phyloP scores from a whole-genome alignment of 352 stramenopile genomes.

The Pythium pyrilobum region DNA sequence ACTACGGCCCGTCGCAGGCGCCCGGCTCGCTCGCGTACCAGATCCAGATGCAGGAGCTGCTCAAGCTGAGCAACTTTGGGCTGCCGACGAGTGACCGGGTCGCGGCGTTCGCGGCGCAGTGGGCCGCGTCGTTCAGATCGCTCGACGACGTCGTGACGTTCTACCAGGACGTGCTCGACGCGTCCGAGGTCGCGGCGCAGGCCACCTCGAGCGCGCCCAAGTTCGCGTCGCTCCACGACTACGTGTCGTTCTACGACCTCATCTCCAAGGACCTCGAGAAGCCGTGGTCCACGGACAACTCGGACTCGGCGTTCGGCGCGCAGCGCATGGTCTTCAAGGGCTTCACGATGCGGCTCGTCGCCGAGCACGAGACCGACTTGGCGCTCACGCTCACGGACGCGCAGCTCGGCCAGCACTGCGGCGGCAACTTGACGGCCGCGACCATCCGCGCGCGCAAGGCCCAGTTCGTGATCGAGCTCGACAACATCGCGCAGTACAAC shows the following conservation, averaged over 20 bases:
- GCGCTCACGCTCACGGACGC: constrained; percentile 18
- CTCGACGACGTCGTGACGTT: constrained; percentile 3
- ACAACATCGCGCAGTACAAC: constrained; percentile 30
- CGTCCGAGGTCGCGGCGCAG: not conserved
- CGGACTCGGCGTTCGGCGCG: constrained; percentile 32
- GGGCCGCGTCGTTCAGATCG: not conserved
- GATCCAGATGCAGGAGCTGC: constrained; percentile 9
- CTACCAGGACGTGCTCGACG: constrained; percentile 2
- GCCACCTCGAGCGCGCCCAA: not conserved
- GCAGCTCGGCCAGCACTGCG: constrained; percentile 30
- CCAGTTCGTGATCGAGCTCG: constrained; percentile 36
- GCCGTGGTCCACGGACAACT: constrained; percentile 26
- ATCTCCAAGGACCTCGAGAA: constrained; percentile 8
- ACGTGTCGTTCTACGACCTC: constrained; percentile 9
- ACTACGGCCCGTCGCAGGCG: not conserved
- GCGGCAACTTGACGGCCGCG: constrained; percentile 6
- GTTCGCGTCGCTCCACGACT: constrained; percentile 3
- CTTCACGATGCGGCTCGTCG: constrained; percentile 30
- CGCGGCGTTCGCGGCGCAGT: not conserved
- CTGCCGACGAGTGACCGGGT: not conserved
- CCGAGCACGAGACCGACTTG: not conserved
- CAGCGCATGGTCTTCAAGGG: constrained; percentile 39
- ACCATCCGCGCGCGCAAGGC: constrained; percentile 9
- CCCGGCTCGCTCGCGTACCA: constrained; percentile 4
- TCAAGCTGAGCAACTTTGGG: constrained; percentile 1